Conservation (phyloP, 1,284 basidiomycete genomes). For the Puccinia horiana region DNA sequence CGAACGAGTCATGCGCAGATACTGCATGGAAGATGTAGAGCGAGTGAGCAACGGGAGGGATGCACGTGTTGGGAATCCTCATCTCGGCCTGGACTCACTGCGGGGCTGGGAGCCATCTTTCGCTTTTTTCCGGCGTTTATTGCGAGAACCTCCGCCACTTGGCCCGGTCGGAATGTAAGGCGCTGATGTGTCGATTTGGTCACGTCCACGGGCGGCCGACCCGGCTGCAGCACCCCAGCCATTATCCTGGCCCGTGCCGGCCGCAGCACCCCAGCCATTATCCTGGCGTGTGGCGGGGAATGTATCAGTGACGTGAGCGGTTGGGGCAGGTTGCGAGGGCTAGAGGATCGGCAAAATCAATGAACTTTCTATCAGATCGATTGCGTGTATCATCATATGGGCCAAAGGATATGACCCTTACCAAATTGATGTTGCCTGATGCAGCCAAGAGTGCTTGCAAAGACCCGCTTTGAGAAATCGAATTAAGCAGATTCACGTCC, state of each 20-base stretch:
- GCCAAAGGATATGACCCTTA: background rate
- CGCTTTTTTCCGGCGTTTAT: conserved; percentile 19
- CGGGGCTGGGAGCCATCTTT: conserved; percentile 34
- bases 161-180: conserved; percentile 45
- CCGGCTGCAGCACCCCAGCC: conserved; percentile 45
- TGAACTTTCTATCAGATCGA: background rate
- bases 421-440: background rate
- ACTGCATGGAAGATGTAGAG: background rate
- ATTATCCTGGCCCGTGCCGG: conserved; percentile 17
- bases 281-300: background rate
- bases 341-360: background rate
- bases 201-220: conserved; percentile 23
- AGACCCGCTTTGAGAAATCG: conserved; percentile 36
- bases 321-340: background rate
- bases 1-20: conserved; percentile 39
- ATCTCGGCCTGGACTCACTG: conserved; percentile 8
- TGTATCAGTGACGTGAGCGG: conserved; percentile 8
- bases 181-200: background rate
- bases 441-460: conserved; percentile 41
- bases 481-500: conserved; percentile 34
- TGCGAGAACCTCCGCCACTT: conserved; percentile 24
- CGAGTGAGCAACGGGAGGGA: background rate
- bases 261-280: conserved; percentile 48
- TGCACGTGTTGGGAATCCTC: background rate
- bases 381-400: background rate